Evolutionary conservation across 1,284 basidiomycete species (phyloP).

Genomic region (Microstroma glucosiphilum): DNA sequence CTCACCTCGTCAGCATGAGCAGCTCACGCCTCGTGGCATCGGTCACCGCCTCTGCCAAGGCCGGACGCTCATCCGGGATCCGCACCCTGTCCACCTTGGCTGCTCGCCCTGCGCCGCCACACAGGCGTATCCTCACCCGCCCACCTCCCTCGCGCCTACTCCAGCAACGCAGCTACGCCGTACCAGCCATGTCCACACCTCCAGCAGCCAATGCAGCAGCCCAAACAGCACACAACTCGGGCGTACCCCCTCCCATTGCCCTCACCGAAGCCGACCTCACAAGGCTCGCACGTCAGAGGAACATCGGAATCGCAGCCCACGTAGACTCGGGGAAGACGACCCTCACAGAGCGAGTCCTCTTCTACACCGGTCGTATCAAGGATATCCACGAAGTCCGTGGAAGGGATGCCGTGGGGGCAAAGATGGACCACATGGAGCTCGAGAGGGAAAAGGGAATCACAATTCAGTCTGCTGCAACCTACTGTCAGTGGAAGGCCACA

Average conservation of each 20-base stretch:
- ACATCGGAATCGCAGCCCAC: conserved; percentile 54
- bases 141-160: not conserved
- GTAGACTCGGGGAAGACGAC: conserved; percentile 95
- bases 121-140: not conserved
- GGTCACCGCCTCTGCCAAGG: not conserved
- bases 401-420: conserved; percentile 88
- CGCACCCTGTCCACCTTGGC: not conserved
- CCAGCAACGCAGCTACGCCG: not conserved
- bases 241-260: conserved; percentile 1
- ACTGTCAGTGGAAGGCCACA: conserved; percentile 84
- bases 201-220: not conserved
- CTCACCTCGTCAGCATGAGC: not conserved
- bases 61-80: not conserved
- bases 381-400: conserved; percentile 98
- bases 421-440: conserved; percentile 99
- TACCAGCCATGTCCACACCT: not conserved
- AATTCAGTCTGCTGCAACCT: conserved; percentile 96
- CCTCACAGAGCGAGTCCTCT: conserved; percentile 91
- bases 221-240: not conserved
- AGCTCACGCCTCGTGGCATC: not conserved
- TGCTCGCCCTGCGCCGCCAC: not conserved
- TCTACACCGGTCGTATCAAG: conserved; percentile 90
- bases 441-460: conserved; percentile 99
- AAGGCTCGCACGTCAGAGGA: conserved; percentile 50
- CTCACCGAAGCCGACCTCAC: conserved; percentile 40